Evolutionary conservation across 2,329 filamentous ascomycete species (phyloP).

Genomic region (Knoxdaviesia proteae): DNA sequence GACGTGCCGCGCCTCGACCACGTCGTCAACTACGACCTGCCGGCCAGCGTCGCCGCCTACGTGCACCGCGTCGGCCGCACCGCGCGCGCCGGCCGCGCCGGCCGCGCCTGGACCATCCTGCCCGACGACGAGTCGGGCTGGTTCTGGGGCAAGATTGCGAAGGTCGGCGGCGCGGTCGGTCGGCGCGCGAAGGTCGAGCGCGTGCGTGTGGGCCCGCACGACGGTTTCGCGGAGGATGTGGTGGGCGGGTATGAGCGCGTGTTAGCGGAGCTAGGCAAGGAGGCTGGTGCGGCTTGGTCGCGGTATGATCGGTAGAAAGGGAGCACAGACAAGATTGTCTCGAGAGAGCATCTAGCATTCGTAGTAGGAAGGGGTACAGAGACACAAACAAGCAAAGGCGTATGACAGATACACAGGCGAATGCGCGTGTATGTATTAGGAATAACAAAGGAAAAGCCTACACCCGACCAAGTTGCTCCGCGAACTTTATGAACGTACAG

Average conservation of each 20-base stretch:
- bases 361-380: too few species aligned
- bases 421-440: too few species aligned
- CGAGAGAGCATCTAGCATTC: too few species aligned
- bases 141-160: conserved; percentile 74
- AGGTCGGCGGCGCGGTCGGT: conserved; percentile 24
- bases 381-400: too few species aligned
- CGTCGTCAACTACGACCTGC: conserved; percentile 88
- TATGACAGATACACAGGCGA: too few species aligned
- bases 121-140: conserved; percentile 66
- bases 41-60: conserved; percentile 60
- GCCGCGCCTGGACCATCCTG: conserved; percentile 72
- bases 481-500: too few species aligned
- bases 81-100: conserved; percentile 55
- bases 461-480: too few species aligned
- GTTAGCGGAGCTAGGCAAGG: conserved; percentile 38
- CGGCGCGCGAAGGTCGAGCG: conserved; percentile 24
- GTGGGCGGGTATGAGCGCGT: conserved; percentile 31
- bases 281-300: conserved; percentile 19
- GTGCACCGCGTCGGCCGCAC: conserved; percentile 85
- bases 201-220: conserved; percentile 15
- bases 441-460: too few species aligned
- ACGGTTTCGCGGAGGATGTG: conserved; percentile 22
- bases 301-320: too few species aligned
- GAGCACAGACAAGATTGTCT: too few species aligned
- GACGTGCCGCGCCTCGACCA: conserved; percentile 63